These are phyloP conservation scores for Shiraia bambusicola DNA, from an alignment of 2,329 filamentous ascomycete species.

Conservation along the genomic window DNA sequence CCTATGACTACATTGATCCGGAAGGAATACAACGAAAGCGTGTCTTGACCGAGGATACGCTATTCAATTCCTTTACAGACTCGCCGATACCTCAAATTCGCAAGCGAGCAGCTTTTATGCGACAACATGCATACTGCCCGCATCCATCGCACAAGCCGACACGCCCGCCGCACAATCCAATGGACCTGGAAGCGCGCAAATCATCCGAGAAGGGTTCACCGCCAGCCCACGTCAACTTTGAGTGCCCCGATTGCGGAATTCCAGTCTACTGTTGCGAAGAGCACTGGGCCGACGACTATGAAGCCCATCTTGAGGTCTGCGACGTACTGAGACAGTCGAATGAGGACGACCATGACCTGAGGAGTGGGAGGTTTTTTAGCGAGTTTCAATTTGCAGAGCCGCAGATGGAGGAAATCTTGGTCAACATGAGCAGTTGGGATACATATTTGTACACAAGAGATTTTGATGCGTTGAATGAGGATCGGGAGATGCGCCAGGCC, in stretches of 20 bases:
- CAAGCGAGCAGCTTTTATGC: constrained; percentile 84
- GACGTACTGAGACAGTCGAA: constrained; percentile 91
- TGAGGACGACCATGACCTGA: constrained; percentile 94
- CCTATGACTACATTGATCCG: constrained; percentile 39
- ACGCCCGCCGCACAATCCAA: constrained; percentile 64
- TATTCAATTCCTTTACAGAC: constrained; percentile 89
- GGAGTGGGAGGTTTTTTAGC: constrained; percentile 85
- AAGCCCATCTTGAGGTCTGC: constrained; percentile 87
- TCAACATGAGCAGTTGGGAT: constrained; percentile 99
- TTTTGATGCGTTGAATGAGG: constrained; percentile 87
- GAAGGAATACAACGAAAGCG: constrained; percentile 36
- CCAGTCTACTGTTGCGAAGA: constrained; percentile 92
- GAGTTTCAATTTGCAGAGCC: constrained; percentile 90
- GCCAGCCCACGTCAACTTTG: constrained; percentile 83
- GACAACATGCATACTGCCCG: constrained; percentile 88
- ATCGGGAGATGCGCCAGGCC: constrained; percentile 87
- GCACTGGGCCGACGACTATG: constrained; percentile 96
- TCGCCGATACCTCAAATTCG: constrained; percentile 90
- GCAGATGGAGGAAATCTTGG: constrained; percentile 86
- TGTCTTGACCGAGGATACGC: constrained; percentile 70
- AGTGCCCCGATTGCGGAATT: constrained; percentile 94
- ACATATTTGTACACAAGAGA: constrained; percentile 92
- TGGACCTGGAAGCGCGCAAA: constrained; percentile 64
- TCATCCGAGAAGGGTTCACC: constrained; percentile 58
- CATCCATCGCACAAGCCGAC: constrained; percentile 84